phyloP scores from a whole-genome alignment of 306 rosid genomes.

The Vicia faba region DNA sequence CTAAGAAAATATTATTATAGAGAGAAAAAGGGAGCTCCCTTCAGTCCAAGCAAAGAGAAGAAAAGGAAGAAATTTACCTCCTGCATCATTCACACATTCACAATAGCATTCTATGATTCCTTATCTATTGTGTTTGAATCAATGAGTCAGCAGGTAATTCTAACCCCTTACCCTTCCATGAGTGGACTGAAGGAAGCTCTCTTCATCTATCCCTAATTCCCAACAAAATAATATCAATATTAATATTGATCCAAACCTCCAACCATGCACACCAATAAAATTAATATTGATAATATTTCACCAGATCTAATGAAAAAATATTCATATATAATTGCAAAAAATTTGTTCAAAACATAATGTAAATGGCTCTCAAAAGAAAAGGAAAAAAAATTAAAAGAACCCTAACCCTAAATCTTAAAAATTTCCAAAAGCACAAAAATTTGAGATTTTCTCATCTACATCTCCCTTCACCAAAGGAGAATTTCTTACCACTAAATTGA shows the following conservation, averaged over 20 bases:
- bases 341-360: not conserved
- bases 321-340: not conserved
- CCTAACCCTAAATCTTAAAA: slow-evolving; percentile 64
- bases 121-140: slow-evolving; percentile 79
- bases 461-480: not conserved
- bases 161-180: slow-evolving; percentile 67
- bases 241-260: not conserved
- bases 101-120: slow-evolving; percentile 44
- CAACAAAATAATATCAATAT: not conserved
- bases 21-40: slow-evolving; percentile 90
- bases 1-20: not conserved
- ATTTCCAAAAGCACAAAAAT: not conserved
- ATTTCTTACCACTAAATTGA: not conserved
- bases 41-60: slow-evolving; percentile 93
- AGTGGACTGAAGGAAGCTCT: slow-evolving; percentile 97
- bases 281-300: not conserved
- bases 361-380: not conserved
- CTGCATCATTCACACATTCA: slow-evolving; percentile 94
- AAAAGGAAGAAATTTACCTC: slow-evolving; percentile 71
- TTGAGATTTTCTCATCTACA: not conserved
- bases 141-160: slow-evolving; percentile 97
- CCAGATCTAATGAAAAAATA: not conserved
- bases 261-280: not conserved
- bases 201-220: slow-evolving; percentile 47
- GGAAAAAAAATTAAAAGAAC: slow-evolving; percentile 40